Evolutionary conservation across 2,329 filamentous ascomycete species (phyloP), one percentile per base, ranked within the genome.

Genomic region (Claviceps purpurea): DNA sequence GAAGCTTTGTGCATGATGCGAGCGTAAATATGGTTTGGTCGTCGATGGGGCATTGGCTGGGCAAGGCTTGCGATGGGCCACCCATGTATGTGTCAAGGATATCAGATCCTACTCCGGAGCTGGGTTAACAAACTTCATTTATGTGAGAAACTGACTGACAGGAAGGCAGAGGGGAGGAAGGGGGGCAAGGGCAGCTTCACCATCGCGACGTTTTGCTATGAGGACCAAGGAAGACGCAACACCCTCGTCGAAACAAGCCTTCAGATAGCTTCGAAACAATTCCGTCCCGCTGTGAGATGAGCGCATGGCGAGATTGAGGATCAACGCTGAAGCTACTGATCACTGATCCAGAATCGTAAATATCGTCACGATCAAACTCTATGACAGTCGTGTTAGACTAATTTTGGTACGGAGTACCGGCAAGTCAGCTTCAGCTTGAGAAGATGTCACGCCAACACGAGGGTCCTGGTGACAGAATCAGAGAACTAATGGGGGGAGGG

Each of bases 1-100:
- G 55, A 2, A 82, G 61, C 54, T 74, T 74, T 26, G 64, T 69
- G 2, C 62, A 65, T 3, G 67, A 71, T 2, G 66, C 68, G 0
- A 72, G 54, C 41, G 41, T 24, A 20, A 43, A 43, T 18, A 24
- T 13, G 41, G 18, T 43, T 22, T 24, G 18, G 10, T 43, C 20
- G 41, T 43, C 20, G 10, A 43, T 13, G 18, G 41, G 41, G 18
- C 8, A 2, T 24, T 13, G 10, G 41, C 11, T 6, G 3, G 41
- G 41, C 20, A 13, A 43, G 3, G 8, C 10, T 5, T 10, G 41
- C 18, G 20, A 22, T 13, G 41, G 8, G 22, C 18, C 20, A 24
- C 20, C 20, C 5, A 43, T 13, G 11, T 43, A 43, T 24, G 20
- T 43, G 20, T 2, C 18, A 24, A 43, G 41, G 11, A 43, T 24